Percentiles rank a stretch among this genome's conserved stretches.
phyloP scores from a whole-genome alignment of 2,329 filamentous ascomycete genomes.

The Pseudovirgaria hyperparasitica region DNA sequence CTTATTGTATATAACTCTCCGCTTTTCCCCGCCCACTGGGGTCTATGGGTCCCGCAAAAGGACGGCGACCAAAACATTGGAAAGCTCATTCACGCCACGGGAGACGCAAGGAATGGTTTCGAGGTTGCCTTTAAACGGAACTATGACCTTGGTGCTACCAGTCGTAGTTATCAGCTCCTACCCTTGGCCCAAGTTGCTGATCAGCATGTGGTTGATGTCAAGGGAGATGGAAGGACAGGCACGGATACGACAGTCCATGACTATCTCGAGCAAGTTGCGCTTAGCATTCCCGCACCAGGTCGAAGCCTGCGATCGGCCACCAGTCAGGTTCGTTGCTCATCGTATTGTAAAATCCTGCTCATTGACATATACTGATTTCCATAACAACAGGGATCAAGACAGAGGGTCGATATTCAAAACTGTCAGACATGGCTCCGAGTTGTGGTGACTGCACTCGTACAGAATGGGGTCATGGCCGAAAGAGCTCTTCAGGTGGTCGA shows the following conservation, averaged over 20 bases:
- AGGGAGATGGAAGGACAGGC: constrained; percentile 2
- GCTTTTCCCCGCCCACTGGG: constrained; percentile 15
- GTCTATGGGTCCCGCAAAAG: constrained; percentile 10
- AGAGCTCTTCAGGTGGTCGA: constrained; percentile 6
- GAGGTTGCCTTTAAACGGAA: constrained; percentile 10
- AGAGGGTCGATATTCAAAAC: constrained; percentile 10
- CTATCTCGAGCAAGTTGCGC: constrained; percentile 10
- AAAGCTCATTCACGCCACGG: constrained; percentile 12
- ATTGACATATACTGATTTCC: not conserved
- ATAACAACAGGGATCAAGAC: constrained; percentile 7
- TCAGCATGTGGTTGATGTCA: constrained; percentile 7
- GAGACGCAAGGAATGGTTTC: constrained; percentile 11
- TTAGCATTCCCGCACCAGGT: constrained; percentile 9
- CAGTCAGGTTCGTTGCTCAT: constrained; percentile 4
- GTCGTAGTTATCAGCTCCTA: constrained; percentile 5
- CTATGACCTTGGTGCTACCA: constrained; percentile 7
- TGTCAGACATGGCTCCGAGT: constrained; percentile 13
- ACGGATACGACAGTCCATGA: constrained; percentile 6
- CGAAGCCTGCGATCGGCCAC: constrained; percentile 9
- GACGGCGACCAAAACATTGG: constrained; percentile 7
- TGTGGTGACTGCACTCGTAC: constrained; percentile 9
- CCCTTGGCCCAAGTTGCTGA: constrained; percentile 6
- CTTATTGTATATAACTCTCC: constrained; percentile 11
- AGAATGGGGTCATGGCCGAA: constrained; percentile 5
- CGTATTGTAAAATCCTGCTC: not conserved